Evolutionary conservation across 2,329 filamentous ascomycete species (phyloP), one percentile per base, ranked within the genome.

Genomic region (Verticillium nonalfalfae): DNA sequence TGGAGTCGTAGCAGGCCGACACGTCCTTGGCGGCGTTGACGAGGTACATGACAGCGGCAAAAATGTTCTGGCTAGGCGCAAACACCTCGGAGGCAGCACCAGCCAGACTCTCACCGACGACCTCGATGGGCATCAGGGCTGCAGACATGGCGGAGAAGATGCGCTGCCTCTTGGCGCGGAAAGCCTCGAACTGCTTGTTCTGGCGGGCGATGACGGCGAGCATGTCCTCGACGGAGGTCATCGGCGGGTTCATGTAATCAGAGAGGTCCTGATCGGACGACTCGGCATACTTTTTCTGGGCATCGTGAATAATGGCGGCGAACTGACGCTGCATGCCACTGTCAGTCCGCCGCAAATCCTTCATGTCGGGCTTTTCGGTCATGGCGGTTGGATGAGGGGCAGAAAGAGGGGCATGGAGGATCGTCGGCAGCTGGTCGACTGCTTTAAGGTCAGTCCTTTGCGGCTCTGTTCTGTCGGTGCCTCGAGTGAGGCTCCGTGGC

Each of bases 21-120:
- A 81, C 79, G 58, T 79, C 74, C 21, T 74, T 74, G 1, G 78
- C 79, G 9, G 78, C 77, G 38, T 72, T 72, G 18, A 81, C 71
- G 9, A 82, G 68, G 60, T 78, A 76, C 14, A 73, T 66, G 1
- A 78, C 76, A 7, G 78, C 78, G 7, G 74, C 70, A 63, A 78
- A 81, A 58, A 80, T 75, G 34, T 70, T 68, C 56, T 76, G 70
- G 2, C 75, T 72, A 0, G 79, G 76, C 1, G 77, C 69, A 62
- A 81, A 80, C 3, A 70, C 71, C 7, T 76, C 73, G 13, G 70
- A 66, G 1, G 74, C 72, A 0, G 70, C 73, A 7, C 75, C 76
- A 10, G 72, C 69, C 15, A 74, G 69, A 10, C 77, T 69, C 34
- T 74, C 71, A 1, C 77, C 77, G 15, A 79, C 69, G 6, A 73